phyloP scores from a whole-genome alignment of 169 alveolate genomes.

The Plasmodium billcollinsi region DNA sequence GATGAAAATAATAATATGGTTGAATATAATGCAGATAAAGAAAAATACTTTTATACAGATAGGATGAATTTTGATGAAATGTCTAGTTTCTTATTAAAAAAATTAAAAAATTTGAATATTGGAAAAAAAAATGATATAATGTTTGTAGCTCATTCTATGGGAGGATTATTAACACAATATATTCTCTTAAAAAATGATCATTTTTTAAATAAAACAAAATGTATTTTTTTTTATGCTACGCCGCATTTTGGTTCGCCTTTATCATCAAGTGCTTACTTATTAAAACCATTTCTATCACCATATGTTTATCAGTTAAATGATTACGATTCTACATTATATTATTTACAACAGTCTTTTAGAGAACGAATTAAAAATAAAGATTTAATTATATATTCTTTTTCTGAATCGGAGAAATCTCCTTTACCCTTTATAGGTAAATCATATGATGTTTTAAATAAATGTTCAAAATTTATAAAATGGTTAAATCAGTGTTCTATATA shows the following conservation, averaged over 20 bases:
- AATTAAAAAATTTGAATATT: slow-evolving; percentile 51
- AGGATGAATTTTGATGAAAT: slow-evolving; percentile 60
- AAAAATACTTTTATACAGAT: slow-evolving; percentile 70
- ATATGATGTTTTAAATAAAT: not conserved
- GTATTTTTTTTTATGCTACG: slow-evolving; percentile 58
- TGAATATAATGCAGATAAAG: slow-evolving; percentile 10
- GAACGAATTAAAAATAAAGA: slow-evolving; percentile 37
- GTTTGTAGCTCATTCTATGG: slow-evolving; percentile 75
- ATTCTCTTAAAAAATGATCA: slow-evolving; percentile 54
- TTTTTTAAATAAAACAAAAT: slow-evolving; percentile 54
- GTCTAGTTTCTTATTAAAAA: slow-evolving; percentile 37
- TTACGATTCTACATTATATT: slow-evolving; percentile 25
- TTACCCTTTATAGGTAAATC: slow-evolving; percentile 45
- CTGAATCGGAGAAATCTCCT: slow-evolving; percentile 71
- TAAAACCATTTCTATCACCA: slow-evolving; percentile 53
- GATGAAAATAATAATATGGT: not conserved
- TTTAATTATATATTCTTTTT: slow-evolving; percentile 41
- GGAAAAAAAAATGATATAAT: slow-evolving; percentile 60
- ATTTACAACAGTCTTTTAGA: slow-evolving; percentile 32
- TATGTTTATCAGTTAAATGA: slow-evolving; percentile 56
- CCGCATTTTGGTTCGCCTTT: slow-evolving; percentile 74
- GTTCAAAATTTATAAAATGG: not conserved
- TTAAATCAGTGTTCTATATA: too few species aligned
- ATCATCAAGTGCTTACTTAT: slow-evolving; percentile 32
- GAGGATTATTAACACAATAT: slow-evolving; percentile 70